Evolutionary conservation across 331 rosid genomes (phyloP).

Genomic region (Malus hybrid): DNA sequence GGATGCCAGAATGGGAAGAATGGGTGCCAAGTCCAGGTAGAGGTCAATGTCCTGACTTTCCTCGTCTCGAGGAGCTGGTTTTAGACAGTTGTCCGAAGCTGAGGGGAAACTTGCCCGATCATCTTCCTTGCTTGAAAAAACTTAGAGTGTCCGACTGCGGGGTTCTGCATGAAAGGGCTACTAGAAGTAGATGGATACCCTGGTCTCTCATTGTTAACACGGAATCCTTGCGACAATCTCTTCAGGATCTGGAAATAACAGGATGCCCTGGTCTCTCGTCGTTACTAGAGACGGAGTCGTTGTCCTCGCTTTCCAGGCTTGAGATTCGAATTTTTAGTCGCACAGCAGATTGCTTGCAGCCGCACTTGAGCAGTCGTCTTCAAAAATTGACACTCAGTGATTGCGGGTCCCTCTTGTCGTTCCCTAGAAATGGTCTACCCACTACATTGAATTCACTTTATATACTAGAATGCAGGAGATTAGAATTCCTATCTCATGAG

Average conservation of each 20-base stretch:
- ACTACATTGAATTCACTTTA: too few species aligned
- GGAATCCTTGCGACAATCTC: too few species aligned
- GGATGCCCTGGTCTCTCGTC: too few species aligned
- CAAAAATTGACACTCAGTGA: fast-evolving
- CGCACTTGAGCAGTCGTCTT: neutral
- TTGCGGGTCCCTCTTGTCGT: neutral
- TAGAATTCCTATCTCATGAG: too few species aligned
- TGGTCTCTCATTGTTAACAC: too few species aligned
- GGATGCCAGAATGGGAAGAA: neutral
- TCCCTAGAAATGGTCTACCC: too few species aligned
- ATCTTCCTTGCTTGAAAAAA: neutral
- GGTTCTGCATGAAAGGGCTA: neutral
- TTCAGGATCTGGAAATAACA: too few species aligned
- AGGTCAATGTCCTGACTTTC: neutral
- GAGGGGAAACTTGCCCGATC: neutral
- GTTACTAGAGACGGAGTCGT: neutral
- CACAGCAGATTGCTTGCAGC: neutral
- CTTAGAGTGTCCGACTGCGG: too few species aligned
- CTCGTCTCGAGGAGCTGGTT: neutral
- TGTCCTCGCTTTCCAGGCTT: neutral
- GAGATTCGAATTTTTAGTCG: too few species aligned
- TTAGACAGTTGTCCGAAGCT: neutral
- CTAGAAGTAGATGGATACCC: too few species aligned
- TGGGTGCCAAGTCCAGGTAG: neutral
- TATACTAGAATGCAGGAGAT: too few species aligned